Conservation (phyloP, 495 filamentous ascomycete species). For the Talaromyces trachyspermus region DNA sequence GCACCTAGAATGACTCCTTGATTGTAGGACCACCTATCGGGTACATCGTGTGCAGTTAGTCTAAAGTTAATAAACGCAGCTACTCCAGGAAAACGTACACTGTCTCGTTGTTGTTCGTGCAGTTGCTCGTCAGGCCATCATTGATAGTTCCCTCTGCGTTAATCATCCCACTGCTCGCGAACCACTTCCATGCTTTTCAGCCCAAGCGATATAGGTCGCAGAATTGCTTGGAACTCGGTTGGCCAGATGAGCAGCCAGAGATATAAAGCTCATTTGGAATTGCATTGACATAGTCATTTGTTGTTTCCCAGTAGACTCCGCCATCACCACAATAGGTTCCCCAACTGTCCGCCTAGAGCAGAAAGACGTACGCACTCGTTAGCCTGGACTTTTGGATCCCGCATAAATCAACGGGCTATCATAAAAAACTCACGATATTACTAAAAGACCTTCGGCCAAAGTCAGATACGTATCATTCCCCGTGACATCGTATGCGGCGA, state of each 20-base stretch:
- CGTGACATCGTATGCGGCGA: constrained; percentile 58
- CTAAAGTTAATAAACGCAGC: neutral
- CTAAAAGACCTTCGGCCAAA: constrained; percentile 53
- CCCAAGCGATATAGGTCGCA: constrained; percentile 48
- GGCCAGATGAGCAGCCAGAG: constrained; percentile 63
- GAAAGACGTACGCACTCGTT: neutral
- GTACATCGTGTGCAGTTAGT: neutral
- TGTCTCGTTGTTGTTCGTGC: constrained; percentile 56
- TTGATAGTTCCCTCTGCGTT: constrained; percentile 60
- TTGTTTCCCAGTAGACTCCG: constrained; percentile 66
- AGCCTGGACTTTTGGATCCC: too few relatives aligned
- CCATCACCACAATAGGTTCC: constrained; percentile 36
- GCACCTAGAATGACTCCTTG: constrained; percentile 72
- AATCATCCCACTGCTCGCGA: constrained; percentile 56
- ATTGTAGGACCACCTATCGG: constrained; percentile 61
- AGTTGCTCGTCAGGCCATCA: constrained; percentile 56
- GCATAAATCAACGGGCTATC: too few relatives aligned
- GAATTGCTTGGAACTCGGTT: constrained; percentile 49
- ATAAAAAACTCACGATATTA: constrained; percentile 41
- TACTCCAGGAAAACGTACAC: constrained; percentile 21
- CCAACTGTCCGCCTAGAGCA: constrained; percentile 29
- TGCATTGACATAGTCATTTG: constrained; percentile 53
- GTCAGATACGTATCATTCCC: constrained; percentile 45
- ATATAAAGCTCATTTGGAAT: constrained; percentile 75
- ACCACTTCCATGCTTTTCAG: constrained; percentile 61